phyloP scores from a whole-genome alignment of 345 rosid genomes.

The Moringa oleifera region DNA sequence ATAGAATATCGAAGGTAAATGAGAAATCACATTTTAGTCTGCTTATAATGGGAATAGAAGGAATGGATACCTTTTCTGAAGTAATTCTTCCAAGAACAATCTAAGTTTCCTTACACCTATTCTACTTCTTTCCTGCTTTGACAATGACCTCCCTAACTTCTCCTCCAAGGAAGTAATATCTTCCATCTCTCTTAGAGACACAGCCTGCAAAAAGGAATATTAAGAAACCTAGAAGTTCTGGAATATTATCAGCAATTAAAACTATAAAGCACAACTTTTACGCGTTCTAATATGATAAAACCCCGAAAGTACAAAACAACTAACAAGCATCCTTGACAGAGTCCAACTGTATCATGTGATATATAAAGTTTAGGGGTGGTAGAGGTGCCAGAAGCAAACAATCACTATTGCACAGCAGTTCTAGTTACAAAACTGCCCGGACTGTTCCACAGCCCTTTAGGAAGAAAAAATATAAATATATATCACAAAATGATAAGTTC shows the following conservation, averaged over 20 bases:
- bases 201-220: slow-evolving; percentile 39
- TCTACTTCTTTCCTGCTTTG: slow-evolving; percentile 69
- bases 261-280: no score
- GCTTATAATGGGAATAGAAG: slow-evolving; percentile 2
- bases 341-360: no score
- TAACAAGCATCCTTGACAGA: no score
- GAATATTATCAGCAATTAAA: slow-evolving; percentile 10
- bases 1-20: background rate
- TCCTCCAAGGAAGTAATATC: slow-evolving; percentile 67
- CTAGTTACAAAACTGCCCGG: no score
- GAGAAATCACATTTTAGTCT: slow-evolving; percentile 7
- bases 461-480: no score
- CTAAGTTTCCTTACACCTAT: slow-evolving; percentile 91
- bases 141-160: slow-evolving; percentile 72
- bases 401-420: no score
- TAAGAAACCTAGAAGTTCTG: slow-evolving; percentile 8
- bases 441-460: no score
- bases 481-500: no score
- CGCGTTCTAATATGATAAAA: background rate
- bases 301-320: background rate
- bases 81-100: slow-evolving; percentile 74
- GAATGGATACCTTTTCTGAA: slow-evolving; percentile 62
- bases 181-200: slow-evolving; percentile 65
- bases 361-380: no score
- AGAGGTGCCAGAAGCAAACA: no score